Percentiles rank a stretch among this genome's conserved stretches.
These are phyloP conservation scores for Neonectria sp. DNA, from an alignment of 2,329 filamentous ascomycete genomes.

Conservation along the genomic window DNA sequence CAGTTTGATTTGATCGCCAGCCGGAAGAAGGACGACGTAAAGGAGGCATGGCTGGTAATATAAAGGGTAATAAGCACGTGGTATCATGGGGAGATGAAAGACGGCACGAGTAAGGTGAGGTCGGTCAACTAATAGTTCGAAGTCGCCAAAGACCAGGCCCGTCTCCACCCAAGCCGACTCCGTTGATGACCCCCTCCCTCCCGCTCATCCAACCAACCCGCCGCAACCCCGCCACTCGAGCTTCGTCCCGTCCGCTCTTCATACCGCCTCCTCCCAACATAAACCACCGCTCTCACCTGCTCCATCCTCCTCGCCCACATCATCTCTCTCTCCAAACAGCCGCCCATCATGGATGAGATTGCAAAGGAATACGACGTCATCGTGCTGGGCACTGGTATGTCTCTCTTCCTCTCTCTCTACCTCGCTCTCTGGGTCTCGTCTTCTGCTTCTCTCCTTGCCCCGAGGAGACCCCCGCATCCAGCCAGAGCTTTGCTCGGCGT, in stretches of 20 bases:
- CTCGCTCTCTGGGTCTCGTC: constrained; percentile 19
- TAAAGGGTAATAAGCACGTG: neutral
- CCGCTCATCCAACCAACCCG: constrained; percentile 10
- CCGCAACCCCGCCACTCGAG: constrained; percentile 36
- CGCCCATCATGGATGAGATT: constrained; percentile 90
- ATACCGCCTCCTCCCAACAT: constrained; percentile 39
- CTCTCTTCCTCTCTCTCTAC: constrained; percentile 13
- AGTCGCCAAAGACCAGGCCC: constrained; percentile 2
- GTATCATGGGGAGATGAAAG: neutral
- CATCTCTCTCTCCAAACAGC: constrained; percentile 33
- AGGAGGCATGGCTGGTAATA: neutral
- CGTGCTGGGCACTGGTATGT: constrained; percentile 95
- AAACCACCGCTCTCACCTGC: constrained; percentile 25
- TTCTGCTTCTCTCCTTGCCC: constrained; percentile 16
- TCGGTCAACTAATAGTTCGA: constrained; percentile 5
- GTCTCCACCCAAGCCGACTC: constrained; percentile 14
- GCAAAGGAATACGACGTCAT: constrained; percentile 98
- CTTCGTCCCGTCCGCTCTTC: constrained; percentile 28
- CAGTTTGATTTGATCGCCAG: neutral
- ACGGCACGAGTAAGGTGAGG: constrained; percentile 5
- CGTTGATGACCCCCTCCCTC: constrained; percentile 7
- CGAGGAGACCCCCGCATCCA: constrained; percentile 41
- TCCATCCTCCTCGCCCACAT: constrained; percentile 20
- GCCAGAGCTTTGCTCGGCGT: constrained; percentile 31
- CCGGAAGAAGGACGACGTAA: neutral